Conservation (phyloP, 192 early-diverging fungal genomes). For the Coemansia sp. region DNA sequence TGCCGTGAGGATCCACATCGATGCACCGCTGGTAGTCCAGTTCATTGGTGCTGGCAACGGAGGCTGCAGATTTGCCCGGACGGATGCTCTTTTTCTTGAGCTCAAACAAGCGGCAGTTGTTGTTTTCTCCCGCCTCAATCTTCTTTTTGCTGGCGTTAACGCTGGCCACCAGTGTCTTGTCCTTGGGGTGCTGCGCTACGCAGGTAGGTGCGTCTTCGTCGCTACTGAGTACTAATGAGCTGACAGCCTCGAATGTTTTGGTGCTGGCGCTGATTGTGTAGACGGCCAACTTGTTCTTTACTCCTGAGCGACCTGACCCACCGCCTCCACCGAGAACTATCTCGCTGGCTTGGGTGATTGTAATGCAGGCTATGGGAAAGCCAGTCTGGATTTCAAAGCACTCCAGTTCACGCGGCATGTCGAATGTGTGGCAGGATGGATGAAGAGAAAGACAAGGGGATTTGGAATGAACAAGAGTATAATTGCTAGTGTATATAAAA, state of each 20-base stretch:
- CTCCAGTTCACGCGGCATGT: slow-evolving; percentile 16
- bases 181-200: slow-evolving; percentile 74
- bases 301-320: slow-evolving; percentile 71
- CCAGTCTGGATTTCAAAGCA: slow-evolving; percentile 45
- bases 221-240: slow-evolving; percentile 47
- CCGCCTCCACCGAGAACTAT: slow-evolving; percentile 84
- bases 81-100: slow-evolving; percentile 40
- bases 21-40: slow-evolving; percentile 43
- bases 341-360: slow-evolving; percentile 55
- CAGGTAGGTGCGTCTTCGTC: slow-evolving; percentile 85
- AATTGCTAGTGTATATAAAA: neutral
- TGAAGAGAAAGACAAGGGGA: neutral
- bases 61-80: slow-evolving; percentile 17
- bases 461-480: neutral
- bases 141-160: slow-evolving; percentile 63
- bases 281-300: slow-evolving; percentile 75
- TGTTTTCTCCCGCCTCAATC: slow-evolving; percentile 67
- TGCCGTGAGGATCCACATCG: slow-evolving; percentile 23
- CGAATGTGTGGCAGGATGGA: neutral
- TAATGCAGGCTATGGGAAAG: slow-evolving; percentile 61
- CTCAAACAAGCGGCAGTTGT: slow-evolving; percentile 76
- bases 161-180: slow-evolving; percentile 60
- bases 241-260: slow-evolving; percentile 23
- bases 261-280: slow-evolving; percentile 56
- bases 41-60: slow-evolving; percentile 34